Percentiles rank a stretch among this genome's conserved stretches.
These are phyloP conservation scores for Agroathelia rolfsii DNA, from an alignment of 1,284 basidiomycete species.

Conservation along the genomic window DNA sequence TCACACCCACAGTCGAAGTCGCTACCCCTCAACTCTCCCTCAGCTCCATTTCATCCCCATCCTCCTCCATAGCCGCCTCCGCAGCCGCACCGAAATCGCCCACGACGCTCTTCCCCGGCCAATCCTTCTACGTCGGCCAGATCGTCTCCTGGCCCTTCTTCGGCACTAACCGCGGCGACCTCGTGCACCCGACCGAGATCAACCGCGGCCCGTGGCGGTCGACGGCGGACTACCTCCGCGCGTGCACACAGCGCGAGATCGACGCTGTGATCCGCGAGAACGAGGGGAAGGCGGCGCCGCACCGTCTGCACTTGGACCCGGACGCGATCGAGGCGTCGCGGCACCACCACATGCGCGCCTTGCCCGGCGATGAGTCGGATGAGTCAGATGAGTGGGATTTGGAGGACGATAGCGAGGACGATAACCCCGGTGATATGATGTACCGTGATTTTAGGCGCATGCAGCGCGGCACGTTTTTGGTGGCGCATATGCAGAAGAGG, in stretches of 20 bases:
- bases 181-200: constrained; percentile 55
- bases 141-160: constrained; percentile 85
- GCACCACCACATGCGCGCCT: constrained; percentile 52
- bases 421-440: constrained; percentile 58
- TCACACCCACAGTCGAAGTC: constrained; percentile 7
- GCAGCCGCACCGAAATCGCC: constrained; percentile 1
- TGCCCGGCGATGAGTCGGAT: constrained; percentile 60
- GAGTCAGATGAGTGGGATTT: constrained; percentile 65
- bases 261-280: constrained; percentile 59
- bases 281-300: constrained; percentile 63
- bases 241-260: constrained; percentile 60
- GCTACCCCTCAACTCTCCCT: constrained; percentile 7
- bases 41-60: too few relatives aligned
- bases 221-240: constrained; percentile 44
- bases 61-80: constrained; percentile 1
- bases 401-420: constrained; percentile 66
- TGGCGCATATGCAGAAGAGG: constrained; percentile 54
- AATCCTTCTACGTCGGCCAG: constrained; percentile 54
- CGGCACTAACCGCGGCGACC: constrained; percentile 66
- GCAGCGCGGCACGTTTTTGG: constrained; percentile 66
- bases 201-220: constrained; percentile 67
- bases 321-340: constrained; percentile 60
- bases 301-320: constrained; percentile 67
- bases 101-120: too few relatives aligned
- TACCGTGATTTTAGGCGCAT: constrained; percentile 70